These are phyloP conservation scores for Lodderomyces oxycetoniae DNA, from an alignment of 1,139 yeast genomes.

Conservation along the genomic window DNA sequence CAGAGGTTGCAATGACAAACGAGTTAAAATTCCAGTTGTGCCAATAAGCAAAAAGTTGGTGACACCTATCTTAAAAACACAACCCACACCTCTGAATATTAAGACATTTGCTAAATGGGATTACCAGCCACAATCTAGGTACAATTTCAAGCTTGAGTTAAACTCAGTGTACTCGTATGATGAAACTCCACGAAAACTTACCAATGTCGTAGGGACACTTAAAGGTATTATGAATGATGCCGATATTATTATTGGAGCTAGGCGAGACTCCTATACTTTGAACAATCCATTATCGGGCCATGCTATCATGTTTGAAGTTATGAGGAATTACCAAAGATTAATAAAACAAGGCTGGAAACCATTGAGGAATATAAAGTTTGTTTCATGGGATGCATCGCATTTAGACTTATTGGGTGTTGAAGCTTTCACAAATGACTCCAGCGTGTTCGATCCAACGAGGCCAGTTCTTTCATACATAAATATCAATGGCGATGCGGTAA, in stretches of 20 bases:
- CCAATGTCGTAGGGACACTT: slow-evolving; percentile 33
- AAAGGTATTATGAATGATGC: slow-evolving; percentile 42
- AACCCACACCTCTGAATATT: slow-evolving; percentile 10
- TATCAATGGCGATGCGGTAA: slow-evolving; percentile 38
- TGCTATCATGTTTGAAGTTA: slow-evolving; percentile 38
- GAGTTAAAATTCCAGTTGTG: slow-evolving; percentile 26
- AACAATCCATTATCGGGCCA: slow-evolving; percentile 40
- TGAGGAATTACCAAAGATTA: slow-evolving; percentile 35
- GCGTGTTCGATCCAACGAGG: slow-evolving; percentile 19
- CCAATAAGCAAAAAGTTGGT: slow-evolving; percentile 34
- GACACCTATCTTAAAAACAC: slow-evolving; percentile 30
- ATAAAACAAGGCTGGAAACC: slow-evolving; percentile 42
- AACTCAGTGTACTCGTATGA: slow-evolving; percentile 2
- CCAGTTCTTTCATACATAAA: slow-evolving; percentile 37
- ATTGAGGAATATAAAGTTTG: slow-evolving; percentile 36
- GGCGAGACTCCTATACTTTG: slow-evolving; percentile 37
- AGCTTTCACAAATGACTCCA: slow-evolving; percentile 20
- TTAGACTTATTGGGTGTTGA: slow-evolving; percentile 35
- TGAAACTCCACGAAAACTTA: slow-evolving; percentile 18
- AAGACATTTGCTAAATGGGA: slow-evolving; percentile 24
- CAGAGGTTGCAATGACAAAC: slow-evolving; percentile 10
- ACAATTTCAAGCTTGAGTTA: slow-evolving; percentile 19
- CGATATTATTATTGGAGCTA: slow-evolving; percentile 39
- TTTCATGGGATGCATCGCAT: slow-evolving; percentile 42
- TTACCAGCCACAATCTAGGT: slow-evolving; percentile 19